Base-by-base conservation (phyloP, 2,329 filamentous ascomycete genomes). In the Aureobasidium zeae region DNA sequence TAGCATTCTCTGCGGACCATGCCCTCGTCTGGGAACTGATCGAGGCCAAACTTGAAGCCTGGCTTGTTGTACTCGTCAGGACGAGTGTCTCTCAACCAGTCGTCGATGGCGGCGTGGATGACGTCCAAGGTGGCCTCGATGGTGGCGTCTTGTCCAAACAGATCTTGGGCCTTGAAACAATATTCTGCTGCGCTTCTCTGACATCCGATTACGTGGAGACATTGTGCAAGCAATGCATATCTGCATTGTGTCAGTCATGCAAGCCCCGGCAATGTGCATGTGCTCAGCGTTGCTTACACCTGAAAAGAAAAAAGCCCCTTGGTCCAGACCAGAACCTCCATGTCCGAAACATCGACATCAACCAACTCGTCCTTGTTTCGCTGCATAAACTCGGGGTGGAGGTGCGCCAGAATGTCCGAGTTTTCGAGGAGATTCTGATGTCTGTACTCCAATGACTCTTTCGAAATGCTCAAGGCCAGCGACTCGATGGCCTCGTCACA, bases 1-100 rank as follows among this genome's bases (percentile, higher is more conserved):
- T 81, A 81, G 4, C 77, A 60, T 49, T 80, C 74, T 35, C 77
- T 63, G 25, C 83, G 79, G 15, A 85, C 83, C 49, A 77, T 65
- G 4, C 82, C 82, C 57, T 72, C 72, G 51, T 87, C 81, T 0
- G 83, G 82, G 46, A 84, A 74, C 16, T 76, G 66, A 13, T 50
- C 49, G n/a, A 47, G 43, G 2, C 38, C 38, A n/a, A 50, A 42
- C 25, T 42, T 39, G 13, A 39, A 36, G 24, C 39, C 39, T 3
- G 39, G 39, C 31, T 44, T 44, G 32, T 44, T 37, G 21, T 36
- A 32, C 17, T 44, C 51, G 21, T 42, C 29, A 45, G 48, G 19
- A 54, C 49, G 13, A 50, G 51, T 19, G 56, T 48, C 17, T 48
- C 48, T 21, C 9, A 45, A 53, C 49, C 35, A 60, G 58, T 32